Evolutionary conservation across 164 flowering plant species (phyloP).

Genomic region (Houttuynia cordata): DNA sequence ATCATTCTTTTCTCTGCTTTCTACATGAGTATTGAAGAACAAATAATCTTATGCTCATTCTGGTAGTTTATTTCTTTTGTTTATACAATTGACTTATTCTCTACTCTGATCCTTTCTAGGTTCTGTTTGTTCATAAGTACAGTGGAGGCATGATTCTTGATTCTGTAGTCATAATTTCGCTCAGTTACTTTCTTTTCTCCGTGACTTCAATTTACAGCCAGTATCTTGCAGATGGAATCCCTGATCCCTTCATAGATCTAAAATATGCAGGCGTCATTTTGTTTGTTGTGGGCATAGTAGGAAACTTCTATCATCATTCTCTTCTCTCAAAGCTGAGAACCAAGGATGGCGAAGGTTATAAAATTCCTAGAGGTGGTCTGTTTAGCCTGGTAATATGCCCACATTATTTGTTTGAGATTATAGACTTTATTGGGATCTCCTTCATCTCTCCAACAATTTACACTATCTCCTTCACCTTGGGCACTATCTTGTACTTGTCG

Average conservation of each 20-base stretch:
- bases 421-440: constrained; percentile 40
- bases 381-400: constrained; percentile 58
- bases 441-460: constrained; percentile 51
- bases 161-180: constrained; percentile 20
- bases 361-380: constrained; percentile 58
- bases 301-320: too few relatives aligned
- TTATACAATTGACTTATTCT: too few relatives aligned
- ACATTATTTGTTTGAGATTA: constrained; percentile 61
- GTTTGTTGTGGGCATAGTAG: constrained; percentile 34
- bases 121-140: constrained; percentile 52
- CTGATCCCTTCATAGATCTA: constrained; percentile 31
- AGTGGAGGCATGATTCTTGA: constrained; percentile 46
- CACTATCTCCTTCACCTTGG: constrained; percentile 27
- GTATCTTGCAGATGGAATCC: constrained; percentile 20
- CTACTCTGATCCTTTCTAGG: constrained; percentile 17
- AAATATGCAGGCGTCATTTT: constrained; percentile 28
- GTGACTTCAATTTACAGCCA: constrained; percentile 39
- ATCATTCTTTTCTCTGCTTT: too few relatives aligned
- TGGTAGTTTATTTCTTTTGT: too few relatives aligned
- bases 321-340: constrained; percentile 41
- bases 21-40: too few relatives aligned
- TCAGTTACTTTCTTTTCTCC: constrained; percentile 27
- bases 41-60: too few relatives aligned
- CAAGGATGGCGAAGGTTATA: constrained; percentile 34
- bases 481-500: constrained; percentile 29